These are phyloP conservation scores for Hypericum androsaemum DNA, from an alignment of 345 rosid species.

Conservation along the genomic window DNA sequence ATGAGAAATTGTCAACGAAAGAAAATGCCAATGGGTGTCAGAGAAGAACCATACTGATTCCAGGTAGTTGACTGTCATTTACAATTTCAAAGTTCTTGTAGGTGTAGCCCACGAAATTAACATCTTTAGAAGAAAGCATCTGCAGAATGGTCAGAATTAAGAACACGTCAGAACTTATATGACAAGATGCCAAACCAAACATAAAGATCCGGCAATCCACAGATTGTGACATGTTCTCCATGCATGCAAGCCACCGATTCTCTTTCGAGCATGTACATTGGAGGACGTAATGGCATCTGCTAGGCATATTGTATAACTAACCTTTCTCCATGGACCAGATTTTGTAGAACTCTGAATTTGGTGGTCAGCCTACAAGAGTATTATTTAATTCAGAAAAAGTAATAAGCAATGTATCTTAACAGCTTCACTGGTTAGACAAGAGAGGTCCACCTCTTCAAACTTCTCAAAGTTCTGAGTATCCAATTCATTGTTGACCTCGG, in stretches of 20 bases:
- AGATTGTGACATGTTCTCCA: no score
- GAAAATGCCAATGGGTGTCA: not conserved
- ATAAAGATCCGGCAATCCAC: no score
- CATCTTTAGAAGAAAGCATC: conserved; percentile 7
- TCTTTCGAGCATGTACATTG: no score
- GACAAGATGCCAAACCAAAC: no score
- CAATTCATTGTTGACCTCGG: conserved; percentile 50
- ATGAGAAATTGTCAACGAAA: not conserved
- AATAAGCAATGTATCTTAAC: not conserved
- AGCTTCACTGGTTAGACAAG: not conserved
- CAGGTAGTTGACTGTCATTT: conserved; percentile 4
- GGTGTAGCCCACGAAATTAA: conserved; percentile 7
- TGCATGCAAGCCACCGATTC: no score
- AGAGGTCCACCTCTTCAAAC: conserved; percentile 47
- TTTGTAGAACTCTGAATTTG: not conserved
- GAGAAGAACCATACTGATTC: not conserved
- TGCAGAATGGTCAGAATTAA: not conserved
- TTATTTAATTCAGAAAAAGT: conserved; percentile 2
- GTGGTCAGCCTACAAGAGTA: conserved; percentile 2
- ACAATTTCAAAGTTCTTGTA: conserved; percentile 8
- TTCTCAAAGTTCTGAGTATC: conserved; percentile 64
- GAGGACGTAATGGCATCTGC: no score
- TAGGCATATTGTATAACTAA: not conserved
- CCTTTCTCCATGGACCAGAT: conserved; percentile 10
- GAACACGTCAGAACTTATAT: no score